Percentiles rank a stretch among this genome's conserved stretches.
phyloP scores from a whole-genome alignment of 2,329 filamentous ascomycete species.

The Cladosporium phlei region DNA sequence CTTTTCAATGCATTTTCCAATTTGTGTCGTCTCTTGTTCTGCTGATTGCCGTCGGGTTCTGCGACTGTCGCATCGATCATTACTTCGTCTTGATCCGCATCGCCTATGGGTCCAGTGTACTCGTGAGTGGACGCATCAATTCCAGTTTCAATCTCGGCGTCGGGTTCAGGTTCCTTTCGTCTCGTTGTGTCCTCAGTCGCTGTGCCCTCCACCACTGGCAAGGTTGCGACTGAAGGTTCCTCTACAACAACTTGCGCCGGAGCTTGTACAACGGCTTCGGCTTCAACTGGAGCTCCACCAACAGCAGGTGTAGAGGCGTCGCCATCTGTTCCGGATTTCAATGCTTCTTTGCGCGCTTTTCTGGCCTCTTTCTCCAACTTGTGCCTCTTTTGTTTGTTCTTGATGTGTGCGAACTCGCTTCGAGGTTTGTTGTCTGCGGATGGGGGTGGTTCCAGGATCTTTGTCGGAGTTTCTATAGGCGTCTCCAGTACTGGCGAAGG shows the following conservation, averaged over 20 bases:
- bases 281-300: not conserved
- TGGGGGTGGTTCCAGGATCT: not conserved
- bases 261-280: not conserved
- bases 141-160: not conserved
- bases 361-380: conserved; percentile 33
- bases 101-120: conserved; percentile 3
- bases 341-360: conserved; percentile 24
- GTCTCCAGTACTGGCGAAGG: not conserved
- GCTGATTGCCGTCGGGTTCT: conserved; percentile 23
- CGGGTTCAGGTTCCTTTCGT: not conserved
- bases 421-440: conserved; percentile 5
- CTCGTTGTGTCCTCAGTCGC: not conserved
- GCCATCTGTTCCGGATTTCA: conserved; percentile 12
- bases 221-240: too few relatives aligned
- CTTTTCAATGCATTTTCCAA: conserved; percentile 27
- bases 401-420: conserved; percentile 27
- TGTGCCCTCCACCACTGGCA: too few relatives aligned
- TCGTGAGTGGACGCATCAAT: not conserved
- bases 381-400: conserved; percentile 29
- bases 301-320: not conserved
- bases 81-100: conserved; percentile 5
- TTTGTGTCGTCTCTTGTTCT: conserved; percentile 47
- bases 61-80: conserved; percentile 7
- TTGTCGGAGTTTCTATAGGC: not conserved
- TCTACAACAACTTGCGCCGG: not conserved